These are phyloP conservation scores for Coniella lustricola DNA, from an alignment of 2,329 filamentous ascomycete species.

Conservation along the genomic window DNA sequence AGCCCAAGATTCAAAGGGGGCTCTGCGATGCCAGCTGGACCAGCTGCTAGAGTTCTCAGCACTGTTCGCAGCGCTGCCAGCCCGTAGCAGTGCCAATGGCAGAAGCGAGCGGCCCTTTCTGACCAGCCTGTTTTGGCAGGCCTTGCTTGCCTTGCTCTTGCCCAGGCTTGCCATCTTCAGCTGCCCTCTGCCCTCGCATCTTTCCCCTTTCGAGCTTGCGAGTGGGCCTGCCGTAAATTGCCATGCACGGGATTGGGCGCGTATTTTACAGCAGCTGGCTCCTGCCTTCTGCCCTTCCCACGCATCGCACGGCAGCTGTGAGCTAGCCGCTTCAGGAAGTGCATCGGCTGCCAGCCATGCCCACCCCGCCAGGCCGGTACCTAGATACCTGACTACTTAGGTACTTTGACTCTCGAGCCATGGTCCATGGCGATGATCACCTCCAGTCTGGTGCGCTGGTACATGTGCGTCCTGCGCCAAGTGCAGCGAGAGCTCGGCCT, in stretches of 20 bases:
- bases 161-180: slow-evolving; percentile 5
- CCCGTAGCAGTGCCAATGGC: too few relatives aligned
- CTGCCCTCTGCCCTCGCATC: slow-evolving; percentile 8
- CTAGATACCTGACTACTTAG: too few relatives aligned
- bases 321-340: background rate
- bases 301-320: background rate
- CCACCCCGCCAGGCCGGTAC: too few relatives aligned
- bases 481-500: too few relatives aligned
- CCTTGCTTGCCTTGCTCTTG: background rate
- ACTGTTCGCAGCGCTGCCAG: background rate
- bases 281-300: too few relatives aligned
- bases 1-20: too few relatives aligned
- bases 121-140: slow-evolving; percentile 6
- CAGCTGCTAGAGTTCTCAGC: background rate
- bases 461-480: too few relatives aligned
- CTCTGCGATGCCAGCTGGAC: background rate
- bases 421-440: too few relatives aligned
- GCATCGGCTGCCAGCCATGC: background rate
- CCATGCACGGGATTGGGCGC: background rate
- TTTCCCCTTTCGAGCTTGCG: slow-evolving; percentile 10
- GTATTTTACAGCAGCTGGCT: background rate
- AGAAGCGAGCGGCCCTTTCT: background rate
- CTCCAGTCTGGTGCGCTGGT: too few relatives aligned
- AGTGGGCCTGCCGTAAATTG: slow-evolving; percentile 1
- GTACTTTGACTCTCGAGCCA: too few relatives aligned